Conservation (phyloP, 805 yeast genomes). For the Wickerhamomyces pijperi region DNA sequence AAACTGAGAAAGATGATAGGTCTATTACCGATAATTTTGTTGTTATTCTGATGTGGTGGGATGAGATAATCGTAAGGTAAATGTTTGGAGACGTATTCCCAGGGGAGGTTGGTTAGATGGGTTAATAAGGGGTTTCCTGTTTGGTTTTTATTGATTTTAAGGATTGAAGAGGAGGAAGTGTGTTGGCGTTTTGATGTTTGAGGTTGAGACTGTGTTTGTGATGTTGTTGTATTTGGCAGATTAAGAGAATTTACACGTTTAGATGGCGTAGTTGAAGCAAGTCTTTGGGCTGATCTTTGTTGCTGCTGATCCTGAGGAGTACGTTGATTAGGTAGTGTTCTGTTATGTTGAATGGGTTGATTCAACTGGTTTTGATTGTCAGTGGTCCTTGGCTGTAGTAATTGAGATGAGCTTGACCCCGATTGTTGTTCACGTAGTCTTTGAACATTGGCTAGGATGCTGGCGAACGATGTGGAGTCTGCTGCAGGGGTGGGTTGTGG, state of each 20-base stretch:
- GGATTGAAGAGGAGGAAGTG: slow-evolving; percentile 6
- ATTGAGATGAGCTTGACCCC: slow-evolving; percentile 4
- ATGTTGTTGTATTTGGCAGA: too few species aligned
- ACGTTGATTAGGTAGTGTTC: slow-evolving; percentile 1
- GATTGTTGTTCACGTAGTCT: slow-evolving; percentile 27
- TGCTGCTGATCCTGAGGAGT: too few species aligned
- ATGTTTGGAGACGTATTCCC: slow-evolving; percentile 35
- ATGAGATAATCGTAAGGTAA: slow-evolving; percentile 55
- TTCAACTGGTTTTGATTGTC: slow-evolving; percentile 1
- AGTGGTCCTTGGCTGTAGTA: background rate
- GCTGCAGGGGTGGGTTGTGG: slow-evolving; percentile 6
- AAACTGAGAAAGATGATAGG: too few species aligned
- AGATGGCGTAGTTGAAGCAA: too few species aligned
- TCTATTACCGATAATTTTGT: too few species aligned
- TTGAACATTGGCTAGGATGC: slow-evolving; percentile 61
- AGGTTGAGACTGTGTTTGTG: too few species aligned
- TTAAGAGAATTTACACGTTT: too few species aligned
- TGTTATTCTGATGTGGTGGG: too few species aligned
- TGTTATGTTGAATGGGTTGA: background rate
- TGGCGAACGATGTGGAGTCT: slow-evolving; percentile 56
- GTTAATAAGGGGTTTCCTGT: slow-evolving; percentile 62
- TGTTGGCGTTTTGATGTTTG: slow-evolving; percentile 1
- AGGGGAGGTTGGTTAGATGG: slow-evolving; percentile 35
- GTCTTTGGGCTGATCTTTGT: too few species aligned
- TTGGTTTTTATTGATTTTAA: slow-evolving; percentile 54